phyloP scores from a whole-genome alignment of 1,284 basidiomycete species.

The Athelia sp. region DNA sequence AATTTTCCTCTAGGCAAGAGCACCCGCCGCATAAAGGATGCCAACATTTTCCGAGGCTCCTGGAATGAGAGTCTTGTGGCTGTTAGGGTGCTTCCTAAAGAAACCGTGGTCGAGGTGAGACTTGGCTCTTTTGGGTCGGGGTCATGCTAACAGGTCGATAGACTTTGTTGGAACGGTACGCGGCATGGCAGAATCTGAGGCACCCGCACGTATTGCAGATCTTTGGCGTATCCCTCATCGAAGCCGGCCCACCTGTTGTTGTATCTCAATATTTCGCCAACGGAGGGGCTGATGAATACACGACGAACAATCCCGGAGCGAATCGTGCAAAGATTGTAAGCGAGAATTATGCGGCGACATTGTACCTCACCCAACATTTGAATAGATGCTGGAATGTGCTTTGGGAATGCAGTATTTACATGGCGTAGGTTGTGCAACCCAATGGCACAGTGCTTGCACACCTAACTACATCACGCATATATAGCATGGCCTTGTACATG shows the following conservation, averaged over 20 bases:
- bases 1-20: conserved; percentile 5
- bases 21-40: not conserved
- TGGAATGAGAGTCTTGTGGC: conserved; percentile 17
- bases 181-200: conserved; percentile 14
- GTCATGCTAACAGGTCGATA: not conserved
- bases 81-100: conserved; percentile 16
- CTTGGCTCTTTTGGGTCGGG: not conserved
- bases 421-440: conserved; percentile 8
- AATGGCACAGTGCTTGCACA: not conserved
- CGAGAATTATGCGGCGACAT: not conserved
- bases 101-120: conserved; percentile 12
- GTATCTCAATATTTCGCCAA: conserved; percentile 14
- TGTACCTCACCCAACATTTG: not conserved
- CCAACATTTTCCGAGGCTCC: conserved; percentile 10
- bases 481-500: conserved; percentile 16
- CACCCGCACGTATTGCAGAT: conserved; percentile 18
- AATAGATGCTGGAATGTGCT: conserved; percentile 16
- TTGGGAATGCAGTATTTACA: conserved; percentile 22
- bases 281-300: conserved; percentile 15
- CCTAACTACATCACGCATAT: not conserved
- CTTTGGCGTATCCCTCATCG: conserved; percentile 15
- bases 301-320: conserved; percentile 10
- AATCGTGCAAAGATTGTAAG: conserved; percentile 16
- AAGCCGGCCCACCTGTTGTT: conserved; percentile 16
- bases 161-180: conserved; percentile 12